A percentile compares a stretch with the other conserved stretches of the same genome.
phyloP scores from a whole-genome alignment of 1,284 basidiomycete species.

The Xerocomus tenax region DNA sequence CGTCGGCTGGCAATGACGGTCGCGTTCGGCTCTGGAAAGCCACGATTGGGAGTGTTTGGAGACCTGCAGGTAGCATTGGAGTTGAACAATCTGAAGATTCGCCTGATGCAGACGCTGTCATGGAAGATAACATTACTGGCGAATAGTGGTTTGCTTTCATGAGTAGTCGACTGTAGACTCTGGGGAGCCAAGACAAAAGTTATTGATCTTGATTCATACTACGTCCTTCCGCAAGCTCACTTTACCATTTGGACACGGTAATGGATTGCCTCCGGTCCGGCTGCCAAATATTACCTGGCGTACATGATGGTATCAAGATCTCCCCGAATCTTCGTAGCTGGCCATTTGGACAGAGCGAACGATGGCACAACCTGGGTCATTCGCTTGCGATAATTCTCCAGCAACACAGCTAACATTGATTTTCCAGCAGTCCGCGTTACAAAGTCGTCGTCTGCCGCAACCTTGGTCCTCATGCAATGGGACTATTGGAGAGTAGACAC shows the following conservation, averaged over 20 bases:
- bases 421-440: constrained; percentile 25
- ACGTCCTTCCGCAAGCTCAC: neutral
- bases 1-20: constrained; percentile 85
- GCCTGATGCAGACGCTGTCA: constrained; percentile 31
- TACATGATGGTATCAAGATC: neutral
- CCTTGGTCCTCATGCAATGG: constrained; percentile 67
- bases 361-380: constrained; percentile 29
- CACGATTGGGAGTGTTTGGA: constrained; percentile 65
- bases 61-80: constrained; percentile 67
- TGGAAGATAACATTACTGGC: constrained; percentile 26
- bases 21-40: constrained; percentile 84
- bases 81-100: constrained; percentile 64
- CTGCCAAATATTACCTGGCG: neutral
- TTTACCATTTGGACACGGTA: neutral
- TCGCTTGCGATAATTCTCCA: constrained; percentile 9
- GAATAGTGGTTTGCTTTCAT: constrained; percentile 14
- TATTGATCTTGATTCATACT: neutral
- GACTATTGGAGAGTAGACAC: constrained; percentile 42
- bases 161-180: neutral
- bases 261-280: neutral
- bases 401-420: constrained; percentile 30
- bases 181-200: neutral
- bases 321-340: neutral
- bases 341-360: neutral
- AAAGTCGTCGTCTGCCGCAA: constrained; percentile 64